These are phyloP conservation scores for Aphanomyces invadans DNA, from an alignment of 352 stramenopile species.

Conservation along the genomic window DNA sequence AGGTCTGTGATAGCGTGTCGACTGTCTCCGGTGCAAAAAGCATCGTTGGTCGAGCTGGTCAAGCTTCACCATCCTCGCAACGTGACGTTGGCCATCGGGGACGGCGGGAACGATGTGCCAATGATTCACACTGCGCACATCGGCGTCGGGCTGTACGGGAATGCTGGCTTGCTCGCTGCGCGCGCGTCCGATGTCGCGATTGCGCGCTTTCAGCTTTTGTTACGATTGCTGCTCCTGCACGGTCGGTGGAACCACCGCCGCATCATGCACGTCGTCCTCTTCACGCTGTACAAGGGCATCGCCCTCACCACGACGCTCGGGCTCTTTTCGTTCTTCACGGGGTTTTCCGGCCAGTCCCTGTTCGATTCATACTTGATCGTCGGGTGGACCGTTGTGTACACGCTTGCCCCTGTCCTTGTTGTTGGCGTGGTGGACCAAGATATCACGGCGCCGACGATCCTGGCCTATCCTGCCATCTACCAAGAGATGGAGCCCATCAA, in stretches of 20 bases:
- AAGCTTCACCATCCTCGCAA: slow-evolving; percentile 38
- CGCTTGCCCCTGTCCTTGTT: slow-evolving; percentile 87
- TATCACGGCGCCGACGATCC: slow-evolving; percentile 50
- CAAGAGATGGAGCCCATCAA: slow-evolving; percentile 27
- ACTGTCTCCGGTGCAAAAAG: slow-evolving; percentile 88
- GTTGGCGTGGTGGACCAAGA: slow-evolving; percentile 77
- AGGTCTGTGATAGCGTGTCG: slow-evolving; percentile 81
- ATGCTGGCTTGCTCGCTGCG: slow-evolving; percentile 90
- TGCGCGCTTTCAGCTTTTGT: slow-evolving; percentile 71
- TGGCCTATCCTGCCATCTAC: slow-evolving; percentile 69
- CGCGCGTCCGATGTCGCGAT: slow-evolving; percentile 77
- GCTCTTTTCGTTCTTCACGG: slow-evolving; percentile 84
- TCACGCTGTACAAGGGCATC: slow-evolving; percentile 88
- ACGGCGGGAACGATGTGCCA: slow-evolving; percentile 98
- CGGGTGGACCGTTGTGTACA: slow-evolving; percentile 94
- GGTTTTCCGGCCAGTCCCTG: slow-evolving; percentile 86
- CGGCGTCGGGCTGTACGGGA: slow-evolving; percentile 96
- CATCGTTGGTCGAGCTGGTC: slow-evolving; percentile 91
- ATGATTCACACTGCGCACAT: slow-evolving; percentile 99
- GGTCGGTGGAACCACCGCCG: slow-evolving; percentile 78
- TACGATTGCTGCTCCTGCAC: slow-evolving; percentile 66
- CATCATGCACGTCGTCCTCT: slow-evolving; percentile 66
- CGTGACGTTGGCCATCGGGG: slow-evolving; percentile 93
- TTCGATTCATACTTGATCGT: slow-evolving; percentile 85
- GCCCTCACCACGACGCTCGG: slow-evolving; percentile 91